Conservation (phyloP, 2,329 filamentous ascomycete genomes). For the Grosmannia serpens region DNA sequence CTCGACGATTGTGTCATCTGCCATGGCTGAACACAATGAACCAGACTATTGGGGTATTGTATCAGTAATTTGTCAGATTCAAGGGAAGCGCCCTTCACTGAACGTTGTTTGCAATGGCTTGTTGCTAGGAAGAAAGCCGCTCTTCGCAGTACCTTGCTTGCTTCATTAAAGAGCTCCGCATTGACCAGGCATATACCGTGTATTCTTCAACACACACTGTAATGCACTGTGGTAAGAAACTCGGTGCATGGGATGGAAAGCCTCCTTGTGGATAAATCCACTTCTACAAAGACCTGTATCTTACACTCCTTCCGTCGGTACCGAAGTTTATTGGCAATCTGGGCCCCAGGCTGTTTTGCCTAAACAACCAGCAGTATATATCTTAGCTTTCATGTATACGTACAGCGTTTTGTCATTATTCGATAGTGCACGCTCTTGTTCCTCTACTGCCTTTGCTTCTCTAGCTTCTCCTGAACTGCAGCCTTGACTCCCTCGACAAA, state of each 20-base stretch:
- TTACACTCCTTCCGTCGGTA: no score
- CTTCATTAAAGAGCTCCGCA: background rate
- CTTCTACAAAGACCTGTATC: no score
- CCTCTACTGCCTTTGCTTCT: constrained; percentile 11
- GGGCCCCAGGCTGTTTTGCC: no score
- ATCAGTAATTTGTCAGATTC: background rate
- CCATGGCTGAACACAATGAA: constrained; percentile 3
- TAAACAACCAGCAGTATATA: no score
- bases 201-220: background rate
- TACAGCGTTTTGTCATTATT: background rate
- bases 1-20: constrained; percentile 13
- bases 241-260: no score
- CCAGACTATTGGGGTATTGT: background rate
- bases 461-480: constrained; percentile 50
- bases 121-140: background rate
- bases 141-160: no score
- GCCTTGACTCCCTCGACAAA: constrained; percentile 85
- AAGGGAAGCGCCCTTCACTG: background rate
- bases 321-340: no score
- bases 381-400: background rate
- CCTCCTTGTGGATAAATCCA: no score
- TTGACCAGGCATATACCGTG: background rate
- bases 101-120: background rate
- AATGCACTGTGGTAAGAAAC: background rate
- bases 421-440: constrained; percentile 5